Conservation (phyloP, 2,329 filamentous ascomycete genomes). For the Exophiala sp. region DNA sequence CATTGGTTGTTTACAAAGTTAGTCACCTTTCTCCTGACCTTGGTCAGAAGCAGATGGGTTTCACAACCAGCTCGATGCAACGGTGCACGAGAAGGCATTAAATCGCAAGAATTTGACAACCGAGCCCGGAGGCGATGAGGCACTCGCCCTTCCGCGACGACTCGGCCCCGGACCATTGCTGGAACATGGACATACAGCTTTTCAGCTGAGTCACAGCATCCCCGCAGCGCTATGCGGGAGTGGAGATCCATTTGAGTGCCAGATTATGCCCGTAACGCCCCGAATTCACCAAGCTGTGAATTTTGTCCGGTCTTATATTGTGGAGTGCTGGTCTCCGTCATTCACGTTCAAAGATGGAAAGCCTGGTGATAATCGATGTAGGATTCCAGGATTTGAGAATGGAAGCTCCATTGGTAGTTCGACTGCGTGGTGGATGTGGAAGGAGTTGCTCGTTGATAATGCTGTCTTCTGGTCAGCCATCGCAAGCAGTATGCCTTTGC, state of each 20-base stretch:
- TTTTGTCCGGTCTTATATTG: slow-evolving; percentile 4
- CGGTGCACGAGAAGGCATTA: too few relatives aligned
- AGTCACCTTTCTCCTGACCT: too few relatives aligned
- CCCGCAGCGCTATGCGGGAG: too few relatives aligned
- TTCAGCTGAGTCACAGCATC: too few relatives aligned
- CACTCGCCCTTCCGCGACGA: too few relatives aligned
- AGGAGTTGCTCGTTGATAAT: neutral
- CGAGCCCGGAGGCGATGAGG: too few relatives aligned
- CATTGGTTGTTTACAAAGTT: too few relatives aligned
- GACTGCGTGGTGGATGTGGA: neutral
- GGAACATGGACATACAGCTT: too few relatives aligned
- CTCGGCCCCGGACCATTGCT: too few relatives aligned
- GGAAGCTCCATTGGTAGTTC: neutral
- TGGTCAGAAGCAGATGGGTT: too few relatives aligned
- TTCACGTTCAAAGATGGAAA: neutral
- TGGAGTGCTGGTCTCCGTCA: neutral
- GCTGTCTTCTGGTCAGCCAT: slow-evolving; percentile 4
- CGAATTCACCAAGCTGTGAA: slow-evolving; percentile 2
- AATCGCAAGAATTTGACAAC: too few relatives aligned
- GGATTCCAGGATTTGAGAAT: neutral
- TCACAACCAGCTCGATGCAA: too few relatives aligned
- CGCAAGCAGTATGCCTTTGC: neutral
- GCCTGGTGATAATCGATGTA: neutral
- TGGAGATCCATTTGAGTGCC: neutral
- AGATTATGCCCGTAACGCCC: neutral